Conservation (phyloP, 768 basidiomycete genomes). For the Galerina sulciceps region DNA sequence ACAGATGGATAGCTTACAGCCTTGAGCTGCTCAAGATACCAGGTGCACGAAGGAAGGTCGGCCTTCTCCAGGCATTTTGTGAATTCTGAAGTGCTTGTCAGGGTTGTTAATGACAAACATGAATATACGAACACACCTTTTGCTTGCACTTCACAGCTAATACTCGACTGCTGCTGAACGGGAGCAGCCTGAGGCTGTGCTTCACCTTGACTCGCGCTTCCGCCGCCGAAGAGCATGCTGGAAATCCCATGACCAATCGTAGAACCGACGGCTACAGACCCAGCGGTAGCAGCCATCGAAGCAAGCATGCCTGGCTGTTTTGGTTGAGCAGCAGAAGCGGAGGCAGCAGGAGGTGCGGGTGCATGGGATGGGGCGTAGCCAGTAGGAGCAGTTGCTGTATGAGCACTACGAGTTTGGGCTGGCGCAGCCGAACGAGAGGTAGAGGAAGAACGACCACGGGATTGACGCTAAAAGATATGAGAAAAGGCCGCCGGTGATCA, state of each 20-base stretch:
- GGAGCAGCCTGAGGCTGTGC: constrained; percentile 55
- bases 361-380: constrained; percentile 47
- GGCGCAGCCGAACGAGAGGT: constrained; percentile 46
- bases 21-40: constrained; percentile 89
- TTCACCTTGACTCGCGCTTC: constrained; percentile 32
- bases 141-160: constrained; percentile 78
- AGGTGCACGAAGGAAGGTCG: constrained; percentile 77
- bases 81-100: constrained; percentile 58
- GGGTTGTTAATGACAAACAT: background rate
- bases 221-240: constrained; percentile 86
- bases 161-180: constrained; percentile 49
- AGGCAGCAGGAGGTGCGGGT: constrained; percentile 49
- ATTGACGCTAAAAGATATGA: constrained; percentile 61
- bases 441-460: constrained; percentile 73
- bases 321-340: constrained; percentile 46
- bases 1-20: constrained; percentile 56
- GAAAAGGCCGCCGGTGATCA: background rate
- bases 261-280: constrained; percentile 87
- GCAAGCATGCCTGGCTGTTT: constrained; percentile 74
- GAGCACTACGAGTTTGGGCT: constrained; percentile 49
- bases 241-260: constrained; percentile 91
- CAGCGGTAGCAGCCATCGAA: constrained; percentile 90
- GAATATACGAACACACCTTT: constrained; percentile 56
- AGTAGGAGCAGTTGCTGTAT: constrained; percentile 55
- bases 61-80: constrained; percentile 85